phyloP scores from a whole-genome alignment of 306 rosid genomes.

The Cucurbita moschata region DNA sequence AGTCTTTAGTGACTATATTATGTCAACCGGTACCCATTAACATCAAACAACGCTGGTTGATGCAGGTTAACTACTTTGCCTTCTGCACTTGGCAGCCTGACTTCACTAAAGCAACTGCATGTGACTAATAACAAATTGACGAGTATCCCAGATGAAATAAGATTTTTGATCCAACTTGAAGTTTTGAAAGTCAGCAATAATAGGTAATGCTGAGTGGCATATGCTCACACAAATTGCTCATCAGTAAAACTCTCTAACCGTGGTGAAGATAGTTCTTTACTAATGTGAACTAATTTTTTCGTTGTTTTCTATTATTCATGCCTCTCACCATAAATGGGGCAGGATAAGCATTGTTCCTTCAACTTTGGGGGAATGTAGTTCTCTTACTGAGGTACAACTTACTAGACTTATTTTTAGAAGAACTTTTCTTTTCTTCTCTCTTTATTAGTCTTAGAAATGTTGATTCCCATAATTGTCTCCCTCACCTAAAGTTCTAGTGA shows the following conservation, averaged over 20 bases:
- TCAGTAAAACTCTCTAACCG: background rate
- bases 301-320: background rate
- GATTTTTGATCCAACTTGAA: conserved; percentile 47
- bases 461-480: background rate
- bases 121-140: conserved; percentile 53
- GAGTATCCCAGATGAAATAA: conserved; percentile 58
- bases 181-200: conserved; percentile 53
- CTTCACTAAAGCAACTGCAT: conserved; percentile 52
- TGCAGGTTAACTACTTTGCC: conserved; percentile 64
- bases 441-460: background rate
- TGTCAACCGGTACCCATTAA: background rate
- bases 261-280: background rate
- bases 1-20: background rate
- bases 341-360: conserved; percentile 51
- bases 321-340: conserved; percentile 10
- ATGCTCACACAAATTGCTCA: background rate
- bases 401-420: background rate
- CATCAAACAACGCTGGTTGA: background rate
- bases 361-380: conserved; percentile 45
- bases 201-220: conserved; percentile 33
- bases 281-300: background rate
- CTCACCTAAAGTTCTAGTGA: background rate
- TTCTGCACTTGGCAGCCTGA: conserved; percentile 42
- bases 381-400: conserved; percentile 64
- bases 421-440: background rate